Base-by-base conservation (phyloP, 2,329 filamentous ascomycete genomes). In the Fusarium armeniacum region DNA sequence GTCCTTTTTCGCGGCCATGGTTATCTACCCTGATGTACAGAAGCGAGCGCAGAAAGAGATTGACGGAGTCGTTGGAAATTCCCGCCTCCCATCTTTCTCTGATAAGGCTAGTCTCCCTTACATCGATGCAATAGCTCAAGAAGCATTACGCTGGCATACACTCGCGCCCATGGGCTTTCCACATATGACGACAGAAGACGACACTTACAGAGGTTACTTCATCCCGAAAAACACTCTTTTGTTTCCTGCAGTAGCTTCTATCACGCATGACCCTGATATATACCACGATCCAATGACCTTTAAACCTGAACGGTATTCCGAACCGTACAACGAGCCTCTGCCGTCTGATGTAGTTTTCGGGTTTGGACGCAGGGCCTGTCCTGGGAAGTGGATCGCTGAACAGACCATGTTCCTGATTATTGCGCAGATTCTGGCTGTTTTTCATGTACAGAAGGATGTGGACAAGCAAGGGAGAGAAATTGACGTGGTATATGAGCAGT, bases 201-300 rank as follows among this genome's bases (percentile, higher is more conserved):
- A 76, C 15, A 43, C 38, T 0, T 76, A 67, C 26, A 47, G 59
- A 2, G 73, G 73, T 0, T 76, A 71, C 28, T 54, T 45, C 0
- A 76, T 80, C 9, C 78, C 78, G 1, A 73, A 76, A 24, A 74
- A 72, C 2, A 55, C 77, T 1, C 41, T 67, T 9, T 33, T 78
- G 0, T 66, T 66, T 0, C 47, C 62, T 0, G 47, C 62, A 0
- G 47, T n/a, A 4, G 36, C 62, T 1, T 65, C 61, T 4, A 18
- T 67, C 0, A 26, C 50, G 0, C 62, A 67, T 3, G 50, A 67
- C 12, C 45, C 40, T 0, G 28, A 36, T 0, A 22, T 57, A 2
- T 93, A 93, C 76, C 82, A 86, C 0, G 52, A 78, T 12, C 79
- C 79, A 0, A 64, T 62, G 6, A 16, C 26, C 3, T 82, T 82